Evolutionary conservation across 306 rosid genomes (phyloP).

Genomic region (Delonix regia): DNA sequence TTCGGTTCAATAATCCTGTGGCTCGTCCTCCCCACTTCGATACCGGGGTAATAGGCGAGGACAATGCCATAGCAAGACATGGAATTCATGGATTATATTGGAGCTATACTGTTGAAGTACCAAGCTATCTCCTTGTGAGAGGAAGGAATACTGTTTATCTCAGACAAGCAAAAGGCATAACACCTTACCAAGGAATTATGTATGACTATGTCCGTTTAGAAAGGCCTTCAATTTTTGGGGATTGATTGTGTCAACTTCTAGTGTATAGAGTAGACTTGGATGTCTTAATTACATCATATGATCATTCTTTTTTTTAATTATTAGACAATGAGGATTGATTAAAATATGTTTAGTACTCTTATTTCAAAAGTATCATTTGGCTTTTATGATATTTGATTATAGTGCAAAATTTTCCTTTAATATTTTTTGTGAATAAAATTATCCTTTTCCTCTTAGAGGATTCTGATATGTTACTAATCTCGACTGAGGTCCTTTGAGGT

Average conservation of each 20-base stretch:
- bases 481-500: no score
- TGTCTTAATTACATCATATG: neutral
- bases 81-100: slow-evolving; percentile 72
- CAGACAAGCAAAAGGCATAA: slow-evolving; percentile 37
- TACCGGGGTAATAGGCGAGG: slow-evolving; percentile 55
- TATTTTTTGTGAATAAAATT: no score
- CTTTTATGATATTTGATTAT: no score
- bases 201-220: slow-evolving; percentile 73
- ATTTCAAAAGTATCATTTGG: no score
- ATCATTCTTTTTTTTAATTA: neutral
- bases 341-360: no score
- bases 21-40: slow-evolving; percentile 6
- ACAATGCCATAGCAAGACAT: slow-evolving; percentile 74
- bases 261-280: neutral
- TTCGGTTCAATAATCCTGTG: slow-evolving; percentile 43
- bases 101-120: slow-evolving; percentile 45
- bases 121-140: slow-evolving; percentile 13
- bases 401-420: no score
- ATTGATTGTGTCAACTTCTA: neutral
- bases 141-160: slow-evolving; percentile 62
- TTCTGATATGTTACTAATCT: no score
- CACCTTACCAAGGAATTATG: slow-evolving; percentile 57
- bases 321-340: no score
- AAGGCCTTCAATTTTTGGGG: slow-evolving; percentile 41
- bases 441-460: no score